Percentiles rank a stretch among this genome's conserved stretches.
Conservation (phyloP, 768 basidiomycete genomes). For the Lactarius trivialis region DNA sequence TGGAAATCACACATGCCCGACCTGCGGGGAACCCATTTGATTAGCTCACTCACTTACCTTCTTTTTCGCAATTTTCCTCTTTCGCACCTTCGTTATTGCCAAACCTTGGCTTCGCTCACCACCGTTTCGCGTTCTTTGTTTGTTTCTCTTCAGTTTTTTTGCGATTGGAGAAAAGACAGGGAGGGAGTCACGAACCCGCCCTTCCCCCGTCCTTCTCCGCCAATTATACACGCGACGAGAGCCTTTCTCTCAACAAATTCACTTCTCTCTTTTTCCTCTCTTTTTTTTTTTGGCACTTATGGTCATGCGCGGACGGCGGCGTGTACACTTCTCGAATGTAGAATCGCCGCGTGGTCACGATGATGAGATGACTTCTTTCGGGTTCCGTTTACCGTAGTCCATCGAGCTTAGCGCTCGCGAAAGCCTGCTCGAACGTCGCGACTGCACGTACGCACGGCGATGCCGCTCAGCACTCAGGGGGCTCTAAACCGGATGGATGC, state of each 20-base stretch:
- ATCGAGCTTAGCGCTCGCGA: not conserved
- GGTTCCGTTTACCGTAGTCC: not conserved
- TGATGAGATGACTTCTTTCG: not conserved
- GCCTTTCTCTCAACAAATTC: not conserved
- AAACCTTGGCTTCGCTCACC: too few relatives aligned
- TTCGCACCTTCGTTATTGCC: too few relatives aligned
- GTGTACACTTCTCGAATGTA: not conserved
- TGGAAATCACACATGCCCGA: slow-evolving; percentile 15
- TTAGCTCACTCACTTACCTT: not conserved
- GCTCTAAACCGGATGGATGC: not conserved
- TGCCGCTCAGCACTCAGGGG: not conserved
- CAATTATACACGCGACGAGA: not conserved
- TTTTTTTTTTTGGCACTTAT: not conserved
- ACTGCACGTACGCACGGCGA: not conserved
- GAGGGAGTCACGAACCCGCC: not conserved
- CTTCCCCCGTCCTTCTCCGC: not conserved
- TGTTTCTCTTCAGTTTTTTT: not conserved
- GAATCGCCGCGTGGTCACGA: not conserved
- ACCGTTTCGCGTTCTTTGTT: not conserved
- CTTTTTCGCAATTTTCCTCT: not conserved
- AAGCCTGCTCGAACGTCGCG: not conserved
- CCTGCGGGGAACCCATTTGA: slow-evolving; percentile 15
- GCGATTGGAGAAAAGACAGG: too few relatives aligned
- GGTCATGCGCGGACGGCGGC: not conserved
- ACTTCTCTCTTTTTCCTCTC: too few relatives aligned